These are phyloP conservation scores for Avena insularis DNA, from an alignment of 176 grass and related monocot species.

Conservation along the genomic window DNA sequence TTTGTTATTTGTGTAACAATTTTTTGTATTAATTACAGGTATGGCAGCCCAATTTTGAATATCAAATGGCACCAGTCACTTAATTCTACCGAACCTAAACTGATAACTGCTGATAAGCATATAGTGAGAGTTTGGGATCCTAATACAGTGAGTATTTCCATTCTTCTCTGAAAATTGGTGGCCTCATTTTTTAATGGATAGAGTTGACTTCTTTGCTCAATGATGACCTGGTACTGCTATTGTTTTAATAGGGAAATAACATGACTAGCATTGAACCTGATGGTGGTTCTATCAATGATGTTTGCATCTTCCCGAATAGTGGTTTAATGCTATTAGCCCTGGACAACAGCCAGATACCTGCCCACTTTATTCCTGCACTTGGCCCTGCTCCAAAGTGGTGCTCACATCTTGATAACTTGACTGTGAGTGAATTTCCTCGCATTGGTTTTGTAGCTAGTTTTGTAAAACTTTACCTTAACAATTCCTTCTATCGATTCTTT, in stretches of 20 bases:
- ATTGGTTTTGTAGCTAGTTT: constrained; percentile 2
- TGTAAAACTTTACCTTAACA: constrained; percentile 8
- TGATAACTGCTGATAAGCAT: constrained; percentile 86
- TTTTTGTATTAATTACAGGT: constrained; percentile 61
- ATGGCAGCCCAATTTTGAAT: constrained; percentile 80
- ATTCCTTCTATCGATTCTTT: constrained; percentile 13
- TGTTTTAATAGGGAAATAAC: constrained; percentile 69
- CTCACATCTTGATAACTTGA: constrained; percentile 95
- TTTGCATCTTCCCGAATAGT: constrained; percentile 80
- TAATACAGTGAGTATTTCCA: constrained; percentile 75
- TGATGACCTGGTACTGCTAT: constrained; percentile 43
- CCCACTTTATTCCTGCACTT: constrained; percentile 84
- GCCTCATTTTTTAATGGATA: constrained; percentile 14
- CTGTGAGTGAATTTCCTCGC: constrained; percentile 48
- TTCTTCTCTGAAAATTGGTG: neutral
- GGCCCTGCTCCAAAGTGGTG: constrained; percentile 98
- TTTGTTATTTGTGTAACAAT: constrained; percentile 27
- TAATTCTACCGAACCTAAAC: constrained; percentile 85
- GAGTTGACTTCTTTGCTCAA: constrained; percentile 12
- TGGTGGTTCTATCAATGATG: constrained; percentile 80
- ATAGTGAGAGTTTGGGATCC: constrained; percentile 96
- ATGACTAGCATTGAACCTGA: constrained; percentile 96
- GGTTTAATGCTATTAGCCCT: constrained; percentile 88
- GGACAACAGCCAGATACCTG: constrained; percentile 93
- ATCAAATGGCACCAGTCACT: constrained; percentile 95